Percentiles rank a stretch among this genome's conserved stretches.
These are phyloP conservation scores for Moesziomyces globuligerus DNA, from an alignment of 1,284 basidiomycete species.

Conservation along the genomic window DNA sequence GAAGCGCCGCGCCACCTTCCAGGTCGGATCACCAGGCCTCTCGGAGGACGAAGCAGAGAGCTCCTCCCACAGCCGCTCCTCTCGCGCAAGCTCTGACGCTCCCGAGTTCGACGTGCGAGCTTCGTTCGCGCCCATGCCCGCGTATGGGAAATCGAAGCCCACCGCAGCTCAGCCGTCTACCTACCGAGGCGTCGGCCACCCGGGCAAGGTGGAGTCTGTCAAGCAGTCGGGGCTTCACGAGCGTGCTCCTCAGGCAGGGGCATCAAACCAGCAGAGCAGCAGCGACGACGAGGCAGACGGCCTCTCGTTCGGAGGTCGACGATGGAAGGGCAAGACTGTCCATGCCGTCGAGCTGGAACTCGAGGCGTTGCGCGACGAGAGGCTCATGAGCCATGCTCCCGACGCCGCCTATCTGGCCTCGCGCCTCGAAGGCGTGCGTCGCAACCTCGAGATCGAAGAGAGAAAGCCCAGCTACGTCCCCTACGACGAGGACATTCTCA, in stretches of 20 bases:
- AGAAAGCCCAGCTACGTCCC: constrained; percentile 41
- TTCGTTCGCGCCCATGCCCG: constrained; percentile 56
- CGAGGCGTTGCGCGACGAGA: constrained; percentile 54
- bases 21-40: constrained; percentile 44
- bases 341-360: constrained; percentile 62
- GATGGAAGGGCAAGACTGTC: constrained; percentile 62
- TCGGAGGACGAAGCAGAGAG: constrained; percentile 30
- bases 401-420: constrained; percentile 60
- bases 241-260: not conserved
- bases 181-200: constrained; percentile 25
- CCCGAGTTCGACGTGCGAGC: constrained; percentile 54
- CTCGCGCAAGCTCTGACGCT: constrained; percentile 32
- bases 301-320: constrained; percentile 45
- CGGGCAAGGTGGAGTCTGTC: not conserved
- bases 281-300: constrained; percentile 39
- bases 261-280: constrained; percentile 9
- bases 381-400: constrained; percentile 60
- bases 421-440: constrained; percentile 52
- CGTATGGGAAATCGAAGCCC: constrained; percentile 25
- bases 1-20: constrained; percentile 40
- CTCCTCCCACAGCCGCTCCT: constrained; percentile 17
- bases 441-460: constrained; percentile 58
- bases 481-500: constrained; percentile 47
- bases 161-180: constrained; percentile 2
- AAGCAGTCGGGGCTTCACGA: not conserved